These are phyloP conservation scores for Cutaneotrichosporon cavernicola DNA, from an alignment of 1,284 basidiomycete species.

Conservation along the genomic window DNA sequence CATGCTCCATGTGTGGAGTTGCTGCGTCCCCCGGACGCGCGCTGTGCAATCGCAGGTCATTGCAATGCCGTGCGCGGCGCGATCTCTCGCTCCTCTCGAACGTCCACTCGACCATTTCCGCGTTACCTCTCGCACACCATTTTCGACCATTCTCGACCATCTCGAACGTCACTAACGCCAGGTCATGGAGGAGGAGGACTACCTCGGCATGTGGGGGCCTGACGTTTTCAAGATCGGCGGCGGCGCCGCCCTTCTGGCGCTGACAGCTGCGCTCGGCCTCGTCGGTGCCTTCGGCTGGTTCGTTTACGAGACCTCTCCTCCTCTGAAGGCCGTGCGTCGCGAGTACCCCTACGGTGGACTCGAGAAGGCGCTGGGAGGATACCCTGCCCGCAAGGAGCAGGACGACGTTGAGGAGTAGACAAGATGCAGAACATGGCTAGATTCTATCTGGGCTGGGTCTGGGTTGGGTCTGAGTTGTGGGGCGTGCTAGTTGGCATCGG, in stretches of 20 bases:
- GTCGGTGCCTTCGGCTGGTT: constrained; percentile 42
- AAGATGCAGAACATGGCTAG: constrained; percentile 11
- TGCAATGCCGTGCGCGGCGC: too few species aligned
- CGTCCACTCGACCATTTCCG: background rate
- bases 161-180: constrained; percentile 44
- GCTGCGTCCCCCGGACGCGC: too few species aligned
- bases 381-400: constrained; percentile 35
- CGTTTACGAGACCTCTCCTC: constrained; percentile 33
- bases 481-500: too few species aligned
- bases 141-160: too few species aligned
- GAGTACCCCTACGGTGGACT: constrained; percentile 51
- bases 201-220: constrained; percentile 83
- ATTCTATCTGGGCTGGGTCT: background rate
- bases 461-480: too few species aligned
- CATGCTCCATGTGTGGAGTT: too few species aligned
- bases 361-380: constrained; percentile 48
- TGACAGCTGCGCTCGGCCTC: constrained; percentile 36
- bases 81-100: too few species aligned
- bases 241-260: constrained; percentile 34
- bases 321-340: constrained; percentile 39
- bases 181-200: constrained; percentile 81
- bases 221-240: constrained; percentile 58
- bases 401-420: constrained; percentile 36
- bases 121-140: background rate
- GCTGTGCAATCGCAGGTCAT: too few species aligned